Percentiles rank a stretch among this genome's conserved stretches.
Evolutionary conservation across 768 basidiomycete genomes (phyloP).

Genomic region (Russula brevipes): DNA sequence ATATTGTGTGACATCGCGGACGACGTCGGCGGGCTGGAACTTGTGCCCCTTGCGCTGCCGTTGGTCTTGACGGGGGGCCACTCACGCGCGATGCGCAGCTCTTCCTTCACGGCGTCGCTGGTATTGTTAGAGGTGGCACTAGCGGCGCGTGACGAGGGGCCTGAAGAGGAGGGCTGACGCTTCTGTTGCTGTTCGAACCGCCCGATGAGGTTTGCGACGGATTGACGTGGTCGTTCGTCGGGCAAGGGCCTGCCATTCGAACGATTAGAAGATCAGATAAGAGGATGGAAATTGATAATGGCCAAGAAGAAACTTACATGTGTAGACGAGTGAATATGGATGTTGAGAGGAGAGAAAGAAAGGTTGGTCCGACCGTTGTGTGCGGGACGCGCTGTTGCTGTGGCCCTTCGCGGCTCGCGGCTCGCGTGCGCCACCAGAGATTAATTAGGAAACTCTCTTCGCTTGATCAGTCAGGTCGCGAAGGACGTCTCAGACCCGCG

Average conservation of each 20-base stretch:
- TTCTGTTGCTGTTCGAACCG: conserved; percentile 77
- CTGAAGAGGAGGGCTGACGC: conserved; percentile 41
- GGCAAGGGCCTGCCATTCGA: conserved; percentile 62
- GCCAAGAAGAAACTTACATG: conserved; percentile 11
- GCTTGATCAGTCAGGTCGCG: neutral
- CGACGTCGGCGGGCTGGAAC: conserved; percentile 4
- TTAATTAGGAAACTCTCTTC: conserved; percentile 3
- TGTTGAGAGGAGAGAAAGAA: neutral
- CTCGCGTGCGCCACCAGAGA: neutral
- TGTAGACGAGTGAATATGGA: neutral
- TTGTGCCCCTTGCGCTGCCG: neutral
- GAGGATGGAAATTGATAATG: neutral
- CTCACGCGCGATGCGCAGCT: conserved; percentile 66
- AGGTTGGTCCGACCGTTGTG: neutral
- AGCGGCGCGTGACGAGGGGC: conserved; percentile 46
- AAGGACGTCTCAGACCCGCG: too few species aligned
- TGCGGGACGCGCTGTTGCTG: neutral
- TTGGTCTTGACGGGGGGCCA: conserved; percentile 50
- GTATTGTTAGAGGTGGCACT: conserved; percentile 61
- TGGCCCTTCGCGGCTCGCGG: neutral
- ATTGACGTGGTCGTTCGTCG: conserved; percentile 82
- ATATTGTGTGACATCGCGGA: neutral
- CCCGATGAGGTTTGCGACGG: conserved; percentile 87
- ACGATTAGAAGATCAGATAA: conserved; percentile 9
- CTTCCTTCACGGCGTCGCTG: conserved; percentile 61